phyloP scores from a whole-genome alignment of 306 rosid genomes.

The Boehmeria nivea region DNA sequence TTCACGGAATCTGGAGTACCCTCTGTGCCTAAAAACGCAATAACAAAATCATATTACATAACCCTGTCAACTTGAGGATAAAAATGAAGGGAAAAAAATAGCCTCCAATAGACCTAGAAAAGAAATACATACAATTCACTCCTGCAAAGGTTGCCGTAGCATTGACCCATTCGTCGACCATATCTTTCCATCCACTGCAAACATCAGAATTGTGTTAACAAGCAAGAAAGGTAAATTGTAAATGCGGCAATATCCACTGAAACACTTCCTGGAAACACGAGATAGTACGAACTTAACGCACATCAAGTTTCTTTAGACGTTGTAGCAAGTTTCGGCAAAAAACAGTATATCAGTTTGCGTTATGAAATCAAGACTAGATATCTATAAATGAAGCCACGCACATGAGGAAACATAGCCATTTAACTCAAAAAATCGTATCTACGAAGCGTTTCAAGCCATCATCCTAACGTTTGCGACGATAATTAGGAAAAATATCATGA shows the following conservation, averaged over 20 bases:
- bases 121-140: constrained; percentile 19
- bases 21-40: constrained; percentile 36
- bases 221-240: background rate
- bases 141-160: constrained; percentile 41
- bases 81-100: background rate
- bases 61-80: background rate
- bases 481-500: too few relatives aligned
- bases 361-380: too few relatives aligned
- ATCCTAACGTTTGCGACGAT: too few relatives aligned
- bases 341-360: too few relatives aligned
- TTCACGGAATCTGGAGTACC: constrained; percentile 68
- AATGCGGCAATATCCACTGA: background rate
- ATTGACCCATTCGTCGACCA: constrained; percentile 80
- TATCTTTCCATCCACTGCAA: constrained; percentile 66
- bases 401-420: too few relatives aligned
- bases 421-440: background rate
- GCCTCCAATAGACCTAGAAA: background rate
- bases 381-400: too few relatives aligned
- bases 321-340: too few relatives aligned
- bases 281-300: background rate
- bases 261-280: background rate
- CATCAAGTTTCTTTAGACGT: background rate
- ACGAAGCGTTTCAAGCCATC: background rate
- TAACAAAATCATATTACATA: constrained; percentile 6
- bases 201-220: constrained; percentile 21